A percentile compares a stretch with the other conserved stretches of the same genome.
phyloP scores from a whole-genome alignment of 2,329 filamentous ascomycete genomes.

The Sclerotiophoma versabilis region DNA sequence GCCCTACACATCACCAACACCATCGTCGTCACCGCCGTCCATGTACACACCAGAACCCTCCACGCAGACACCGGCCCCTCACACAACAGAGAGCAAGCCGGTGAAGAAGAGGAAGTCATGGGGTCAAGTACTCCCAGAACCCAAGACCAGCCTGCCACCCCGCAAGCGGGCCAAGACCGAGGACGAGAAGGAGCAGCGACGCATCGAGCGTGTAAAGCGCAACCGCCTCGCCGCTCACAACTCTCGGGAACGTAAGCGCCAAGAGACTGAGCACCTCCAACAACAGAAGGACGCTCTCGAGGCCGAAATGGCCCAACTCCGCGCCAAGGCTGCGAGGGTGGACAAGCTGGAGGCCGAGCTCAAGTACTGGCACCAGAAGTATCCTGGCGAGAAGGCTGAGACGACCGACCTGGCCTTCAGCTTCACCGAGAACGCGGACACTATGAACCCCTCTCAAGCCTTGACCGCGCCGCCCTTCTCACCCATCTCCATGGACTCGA shows the following conservation, averaged over 20 bases:
- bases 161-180: slow-evolving; percentile 98
- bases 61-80: slow-evolving; percentile 28
- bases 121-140: slow-evolving; percentile 95
- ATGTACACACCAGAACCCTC: slow-evolving; percentile 26
- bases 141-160: slow-evolving; percentile 94
- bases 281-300: slow-evolving; percentile 70
- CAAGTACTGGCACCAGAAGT: slow-evolving; percentile 43
- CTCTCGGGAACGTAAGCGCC: slow-evolving; percentile 90
- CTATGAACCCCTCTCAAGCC: slow-evolving; percentile 47
- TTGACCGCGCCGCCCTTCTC: slow-evolving; percentile 42
- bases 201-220: slow-evolving; percentile 94
- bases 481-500: slow-evolving; percentile 48
- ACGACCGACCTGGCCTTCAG: slow-evolving; percentile 27
- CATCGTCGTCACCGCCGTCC: slow-evolving; percentile 30
- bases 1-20: slow-evolving; percentile 32
- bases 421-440: slow-evolving; percentile 34
- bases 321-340: slow-evolving; percentile 56
- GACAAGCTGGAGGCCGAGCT: slow-evolving; percentile 60
- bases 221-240: slow-evolving; percentile 97
- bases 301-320: slow-evolving; percentile 65
- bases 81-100: slow-evolving; percentile 59
- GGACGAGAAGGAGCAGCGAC: slow-evolving; percentile 97
- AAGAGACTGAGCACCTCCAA: slow-evolving; percentile 85
- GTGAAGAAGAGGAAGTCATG: slow-evolving; percentile 97
- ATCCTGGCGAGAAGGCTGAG: slow-evolving; percentile 39